A percentile compares a stretch with the other conserved stretches of the same genome.
These are phyloP conservation scores for Talaromyces nanjingensis DNA, from an alignment of 495 filamentous ascomycete genomes.

Conservation along the genomic window DNA sequence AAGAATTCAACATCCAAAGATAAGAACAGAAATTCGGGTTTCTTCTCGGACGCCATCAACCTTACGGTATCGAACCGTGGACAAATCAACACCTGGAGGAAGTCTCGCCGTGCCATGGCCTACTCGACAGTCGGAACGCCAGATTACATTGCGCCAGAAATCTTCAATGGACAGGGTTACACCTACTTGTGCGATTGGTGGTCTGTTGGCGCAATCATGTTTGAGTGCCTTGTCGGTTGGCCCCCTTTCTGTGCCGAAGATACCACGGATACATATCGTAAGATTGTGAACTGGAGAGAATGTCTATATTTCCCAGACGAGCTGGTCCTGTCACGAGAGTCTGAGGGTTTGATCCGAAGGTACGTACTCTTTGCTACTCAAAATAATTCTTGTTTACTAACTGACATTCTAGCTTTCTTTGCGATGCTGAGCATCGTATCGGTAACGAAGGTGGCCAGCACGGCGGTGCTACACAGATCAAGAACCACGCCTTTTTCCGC, in stretches of 20 bases:
- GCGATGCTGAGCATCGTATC: constrained; percentile 83
- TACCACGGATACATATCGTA: constrained; percentile 93
- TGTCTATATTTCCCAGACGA: constrained; percentile 96
- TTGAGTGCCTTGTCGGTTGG: constrained; percentile 98
- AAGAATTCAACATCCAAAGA: constrained; percentile 68
- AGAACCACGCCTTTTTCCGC: constrained; percentile 89
- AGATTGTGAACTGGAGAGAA: constrained; percentile 97
- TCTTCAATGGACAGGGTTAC: constrained; percentile 94
- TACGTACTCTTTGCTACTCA: constrained; percentile 27
- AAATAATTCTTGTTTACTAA: constrained; percentile 12
- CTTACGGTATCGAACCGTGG: constrained; percentile 94
- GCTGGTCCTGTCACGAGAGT: constrained; percentile 76
- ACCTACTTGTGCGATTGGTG: constrained; percentile 98
- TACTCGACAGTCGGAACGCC: constrained; percentile 98
- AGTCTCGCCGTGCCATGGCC: constrained; percentile 87
- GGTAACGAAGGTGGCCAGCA: constrained; percentile 57
- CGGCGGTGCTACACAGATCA: constrained; percentile 81
- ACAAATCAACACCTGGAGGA: constrained; percentile 97
- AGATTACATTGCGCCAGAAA: constrained; percentile 98
- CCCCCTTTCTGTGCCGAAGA: constrained; percentile 98
- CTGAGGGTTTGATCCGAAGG: constrained; percentile 82
- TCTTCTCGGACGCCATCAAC: constrained; percentile 93
- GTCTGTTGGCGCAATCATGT: constrained; percentile 98
- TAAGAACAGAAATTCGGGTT: constrained; percentile 74
- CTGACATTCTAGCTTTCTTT: constrained; percentile 68